Conservation (phyloP, 2,329 filamentous ascomycete genomes). For the Talaromyces funiculosus region DNA sequence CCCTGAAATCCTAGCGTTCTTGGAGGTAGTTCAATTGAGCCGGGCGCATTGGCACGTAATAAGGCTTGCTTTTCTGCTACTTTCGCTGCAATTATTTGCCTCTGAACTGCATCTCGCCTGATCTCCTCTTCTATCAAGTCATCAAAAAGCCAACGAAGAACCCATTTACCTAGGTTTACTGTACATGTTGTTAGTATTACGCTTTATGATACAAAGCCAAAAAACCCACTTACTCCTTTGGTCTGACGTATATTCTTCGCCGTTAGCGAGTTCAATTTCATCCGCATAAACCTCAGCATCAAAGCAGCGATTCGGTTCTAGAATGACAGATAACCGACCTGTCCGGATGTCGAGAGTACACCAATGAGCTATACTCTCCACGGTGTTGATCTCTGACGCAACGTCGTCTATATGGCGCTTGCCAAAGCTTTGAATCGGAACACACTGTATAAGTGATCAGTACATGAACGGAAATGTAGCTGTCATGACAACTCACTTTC, state of each 20-base stretch:
- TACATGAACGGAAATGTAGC: conserved; percentile 16
- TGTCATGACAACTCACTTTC: conserved; percentile 48
- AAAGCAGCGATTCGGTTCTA: conserved; percentile 94
- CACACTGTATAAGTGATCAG: conserved; percentile 54
- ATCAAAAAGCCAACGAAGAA: conserved; percentile 84
- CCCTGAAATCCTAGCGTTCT: conserved; percentile 5
- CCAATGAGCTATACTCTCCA: conserved; percentile 89
- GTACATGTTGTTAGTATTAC: conserved; percentile 10
- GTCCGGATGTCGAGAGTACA: conserved; percentile 92
- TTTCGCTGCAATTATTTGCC: conserved; percentile 61
- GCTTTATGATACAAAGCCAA: neutral
- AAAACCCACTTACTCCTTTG: conserved; percentile 77
- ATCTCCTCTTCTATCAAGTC: conserved; percentile 88
- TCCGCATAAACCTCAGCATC: conserved; percentile 97
- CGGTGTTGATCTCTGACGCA: conserved; percentile 75
- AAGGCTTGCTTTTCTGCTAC: conserved; percentile 49
- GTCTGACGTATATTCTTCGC: conserved; percentile 81
- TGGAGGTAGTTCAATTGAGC: conserved; percentile 13
- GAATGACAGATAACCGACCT: conserved; percentile 79
- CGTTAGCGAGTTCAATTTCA: conserved; percentile 67
- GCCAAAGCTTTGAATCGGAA: conserved; percentile 84
- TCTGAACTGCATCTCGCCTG: conserved; percentile 67
- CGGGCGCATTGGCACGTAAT: conserved; percentile 10
- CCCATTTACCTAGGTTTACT: conserved; percentile 97
- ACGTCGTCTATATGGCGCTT: conserved; percentile 93